Base-by-base conservation (phyloP, 129 eudicot species). In the Mikania micrantha region DNA sequence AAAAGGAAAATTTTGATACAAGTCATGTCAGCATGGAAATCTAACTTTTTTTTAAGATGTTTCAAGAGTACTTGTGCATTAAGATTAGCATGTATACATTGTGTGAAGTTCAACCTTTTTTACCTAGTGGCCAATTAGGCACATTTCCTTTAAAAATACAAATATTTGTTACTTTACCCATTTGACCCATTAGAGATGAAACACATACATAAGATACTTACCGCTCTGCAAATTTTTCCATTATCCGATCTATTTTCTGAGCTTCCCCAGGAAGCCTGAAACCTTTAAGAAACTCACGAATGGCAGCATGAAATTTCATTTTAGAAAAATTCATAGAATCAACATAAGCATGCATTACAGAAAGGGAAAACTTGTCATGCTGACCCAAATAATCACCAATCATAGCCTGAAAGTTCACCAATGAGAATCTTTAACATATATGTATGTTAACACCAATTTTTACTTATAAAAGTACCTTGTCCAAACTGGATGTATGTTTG, bases 151-250 rank as follows among this genome's bases (percentile, higher is more conserved):
- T n/a, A 29, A 31, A 15, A 15, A 31, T 16, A 7, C 8, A 36
- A 36, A 36, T 36, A 8, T 50, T 8, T 29, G 7, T 16, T 58
- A 27, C n/a, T 15, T 7, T n/a, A 59, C 39, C 4, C 22, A 59
- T 29, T 28, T 58, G 64, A 58, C 40, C 64, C 21, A 0, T 58
- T 29, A 31, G 15, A 65, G 36, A 65, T 25, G 25, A 25, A 61
- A 16, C n/a, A 11, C 64, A 69, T 40, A 27, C 24, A 44, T 3
- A 58, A 28, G 17, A 62, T 12, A 76, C 87, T 57, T 79, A 91
- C 97, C 97, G 87, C 77, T 91, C 97, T 56, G 97, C 96, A 78
- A 88, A 91, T 54, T 91, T 91, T 75, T 91, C 97, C 97, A 91
- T 91, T 16, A 91, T 85, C 38, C 96, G 88, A 68, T 91, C 97